Evolutionary conservation across 1,284 basidiomycete species (phyloP).

Genomic region (Tilletiopsis washingtonensis): DNA sequence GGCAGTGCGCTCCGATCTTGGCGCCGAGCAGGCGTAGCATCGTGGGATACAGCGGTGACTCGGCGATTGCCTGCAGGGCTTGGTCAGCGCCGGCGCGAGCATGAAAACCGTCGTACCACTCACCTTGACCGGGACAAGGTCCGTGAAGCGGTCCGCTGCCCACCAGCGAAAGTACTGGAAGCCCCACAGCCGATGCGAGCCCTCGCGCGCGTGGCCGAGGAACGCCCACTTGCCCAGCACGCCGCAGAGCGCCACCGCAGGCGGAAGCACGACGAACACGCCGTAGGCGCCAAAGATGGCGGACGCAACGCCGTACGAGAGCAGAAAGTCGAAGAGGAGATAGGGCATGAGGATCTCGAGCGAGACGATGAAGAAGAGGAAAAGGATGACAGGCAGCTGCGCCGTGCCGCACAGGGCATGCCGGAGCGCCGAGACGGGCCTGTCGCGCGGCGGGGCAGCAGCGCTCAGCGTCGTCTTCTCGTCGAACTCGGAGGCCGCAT

Average conservation of each 20-base stretch:
- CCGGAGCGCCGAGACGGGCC: not conserved
- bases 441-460: too few species aligned
- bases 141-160: conserved; percentile 2
- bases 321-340: conserved; percentile 4
- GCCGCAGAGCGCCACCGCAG: not conserved
- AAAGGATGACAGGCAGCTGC: conserved; percentile 2
- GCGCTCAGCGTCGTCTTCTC: not conserved
- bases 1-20: not conserved
- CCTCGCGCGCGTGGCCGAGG: conserved; percentile 1
- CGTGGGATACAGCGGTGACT: not conserved
- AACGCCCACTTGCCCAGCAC: conserved; percentile 6
- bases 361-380: conserved; percentile 6
- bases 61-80: not conserved
- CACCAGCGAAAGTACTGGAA: conserved; percentile 8
- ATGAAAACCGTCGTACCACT: too few species aligned
- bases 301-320: not conserved
- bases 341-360: conserved; percentile 6
- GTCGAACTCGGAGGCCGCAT: not conserved
- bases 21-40: conserved; percentile 3
- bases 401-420: conserved; percentile 3
- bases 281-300: conserved; percentile 4
- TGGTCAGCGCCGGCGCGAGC: too few species aligned
- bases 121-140: too few species aligned
- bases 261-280: conserved; percentile 3
- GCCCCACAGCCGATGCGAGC: conserved; percentile 5